Evolutionary conservation across 2,329 filamentous ascomycete species (phyloP), one percentile per base, ranked within the genome.

Genomic region (Scorias spongiosa): DNA sequence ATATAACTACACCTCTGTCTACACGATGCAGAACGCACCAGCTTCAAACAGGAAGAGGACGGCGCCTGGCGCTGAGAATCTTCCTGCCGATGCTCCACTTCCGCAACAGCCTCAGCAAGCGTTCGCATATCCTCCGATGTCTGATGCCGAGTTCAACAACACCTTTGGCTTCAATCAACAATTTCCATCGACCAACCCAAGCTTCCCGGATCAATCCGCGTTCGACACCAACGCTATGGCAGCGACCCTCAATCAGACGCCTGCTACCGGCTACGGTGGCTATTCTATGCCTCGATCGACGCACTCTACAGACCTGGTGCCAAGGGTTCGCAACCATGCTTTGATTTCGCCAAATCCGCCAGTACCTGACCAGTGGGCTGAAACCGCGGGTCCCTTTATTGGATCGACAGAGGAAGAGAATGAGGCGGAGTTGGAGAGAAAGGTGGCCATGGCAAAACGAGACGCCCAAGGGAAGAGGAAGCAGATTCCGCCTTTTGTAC

Each of bases 401-500:
- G 49, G 62, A 57, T 48, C 54, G 60, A 46, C 48, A 36, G 75
- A 80, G 59, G 69, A 77, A 55, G 80, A 93, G 51, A 85, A 79
- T 51, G 73, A 93, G 47, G 82, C 88, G 49, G 71, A 83, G 44
- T 66, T 95, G 48, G 86, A 93, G 58, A 78, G 82, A 59, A 79
- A 79, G 63, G 88, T 87, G 17, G 72, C 81, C 50, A 69, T 82
- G 48, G 87, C 87, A 8, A 94, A 93, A 68, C 78, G 81, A 58
- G 91, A 96, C 46, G 81, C 88, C 0, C 83, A 88, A 60, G 75
- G 81, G 12, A 96, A 94, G 64, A 74, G 88, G 55, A 96, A 96
- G 64, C 84, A 93, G 57, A 96, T 98, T 10, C 89, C 91, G 1
- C 89, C 91, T 0, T 98, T 98, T 68, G 88, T 98, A 38, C 88